phyloP scores from a whole-genome alignment of 768 basidiomycete genomes.

The Rhodotorula diobovata region DNA sequence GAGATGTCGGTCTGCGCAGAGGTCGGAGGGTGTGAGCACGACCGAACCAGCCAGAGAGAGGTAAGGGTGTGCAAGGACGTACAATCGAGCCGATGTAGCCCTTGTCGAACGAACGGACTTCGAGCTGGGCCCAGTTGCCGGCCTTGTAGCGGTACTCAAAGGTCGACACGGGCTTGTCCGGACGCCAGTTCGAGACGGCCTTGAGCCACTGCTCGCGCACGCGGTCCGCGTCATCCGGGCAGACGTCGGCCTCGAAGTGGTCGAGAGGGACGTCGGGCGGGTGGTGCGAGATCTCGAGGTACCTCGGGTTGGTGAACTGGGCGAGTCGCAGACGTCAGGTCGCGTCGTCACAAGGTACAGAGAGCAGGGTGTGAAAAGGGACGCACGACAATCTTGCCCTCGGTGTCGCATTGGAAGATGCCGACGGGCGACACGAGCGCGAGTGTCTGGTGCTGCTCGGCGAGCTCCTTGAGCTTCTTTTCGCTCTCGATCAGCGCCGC shows the following conservation, averaged over 20 bases:
- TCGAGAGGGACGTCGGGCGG: background rate
- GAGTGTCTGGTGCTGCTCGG: conserved; percentile 30
- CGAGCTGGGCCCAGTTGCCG: conserved; percentile 25
- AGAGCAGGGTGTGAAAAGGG: no score
- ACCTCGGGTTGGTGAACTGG: conserved; percentile 22
- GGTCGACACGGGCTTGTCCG: background rate
- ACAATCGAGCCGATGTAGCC: conserved; percentile 8
- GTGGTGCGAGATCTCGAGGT: conserved; percentile 17
- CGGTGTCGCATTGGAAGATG: conserved; percentile 6
- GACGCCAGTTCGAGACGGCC: conserved; percentile 3
- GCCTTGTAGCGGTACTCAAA: conserved; percentile 18
- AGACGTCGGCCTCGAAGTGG: conserved; percentile 8
- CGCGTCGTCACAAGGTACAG: no score
- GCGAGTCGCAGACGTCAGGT: background rate
- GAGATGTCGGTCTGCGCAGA: conserved; percentile 28
- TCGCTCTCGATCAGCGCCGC: conserved; percentile 28
- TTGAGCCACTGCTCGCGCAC: background rate
- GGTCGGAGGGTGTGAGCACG: background rate
- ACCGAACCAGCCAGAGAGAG: background rate
- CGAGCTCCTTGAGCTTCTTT: conserved; percentile 13
- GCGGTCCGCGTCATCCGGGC: background rate
- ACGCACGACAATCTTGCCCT: background rate
- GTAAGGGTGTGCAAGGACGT: background rate
- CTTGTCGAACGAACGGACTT: conserved; percentile 7
- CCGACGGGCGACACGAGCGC: conserved; percentile 30